Conservation (phyloP, 495 filamentous ascomycete species). For the Penicillium lagena region DNA sequence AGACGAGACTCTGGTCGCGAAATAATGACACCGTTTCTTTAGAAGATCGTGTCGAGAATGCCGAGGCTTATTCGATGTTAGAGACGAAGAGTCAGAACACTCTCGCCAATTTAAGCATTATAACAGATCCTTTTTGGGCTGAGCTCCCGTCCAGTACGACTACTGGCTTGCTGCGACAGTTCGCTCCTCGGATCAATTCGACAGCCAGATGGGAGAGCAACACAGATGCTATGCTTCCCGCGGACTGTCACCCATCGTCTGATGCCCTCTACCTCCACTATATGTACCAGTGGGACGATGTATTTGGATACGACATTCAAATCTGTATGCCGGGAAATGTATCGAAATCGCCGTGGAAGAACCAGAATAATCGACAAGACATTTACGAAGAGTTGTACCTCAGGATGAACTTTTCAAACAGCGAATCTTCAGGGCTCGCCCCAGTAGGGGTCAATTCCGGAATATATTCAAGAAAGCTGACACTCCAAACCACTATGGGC, state of each 20-base stretch:
- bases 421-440: neutral
- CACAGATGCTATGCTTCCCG: constrained; percentile 8
- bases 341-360: constrained; percentile 18
- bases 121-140: constrained; percentile 4
- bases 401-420: constrained; percentile 1
- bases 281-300: neutral
- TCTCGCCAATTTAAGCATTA: constrained; percentile 9
- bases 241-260: constrained; percentile 7
- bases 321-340: constrained; percentile 20
- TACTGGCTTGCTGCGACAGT: constrained; percentile 22
- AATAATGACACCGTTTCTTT: no score
- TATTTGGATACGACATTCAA: constrained; percentile 5
- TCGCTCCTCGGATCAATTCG: constrained; percentile 22
- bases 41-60: no score
- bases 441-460: constrained; percentile 6
- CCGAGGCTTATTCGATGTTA: no score
- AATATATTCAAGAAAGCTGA: no score
- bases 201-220: constrained; percentile 15
- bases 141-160: constrained; percentile 10
- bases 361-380: constrained; percentile 20
- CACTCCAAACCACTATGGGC: constrained; percentile 17
- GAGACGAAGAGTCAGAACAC: no score
- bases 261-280: constrained; percentile 13
- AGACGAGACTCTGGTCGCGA: no score
- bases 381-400: constrained; percentile 22